Percentiles rank a stretch among this genome's conserved stretches.
These are phyloP conservation scores for Ilex asprella DNA, from an alignment of 257 asterid genomes.

Conservation along the genomic window DNA sequence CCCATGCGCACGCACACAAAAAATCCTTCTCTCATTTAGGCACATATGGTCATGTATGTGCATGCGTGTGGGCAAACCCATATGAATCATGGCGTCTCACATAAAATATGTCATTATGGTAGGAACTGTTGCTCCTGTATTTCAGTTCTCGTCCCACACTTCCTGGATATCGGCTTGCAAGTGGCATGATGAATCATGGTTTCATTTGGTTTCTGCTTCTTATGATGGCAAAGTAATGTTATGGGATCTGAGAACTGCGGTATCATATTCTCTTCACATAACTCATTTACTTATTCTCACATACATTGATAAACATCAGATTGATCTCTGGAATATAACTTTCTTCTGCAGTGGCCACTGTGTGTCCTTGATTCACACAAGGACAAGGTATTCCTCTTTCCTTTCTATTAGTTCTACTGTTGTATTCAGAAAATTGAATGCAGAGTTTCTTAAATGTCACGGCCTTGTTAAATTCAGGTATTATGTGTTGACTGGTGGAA, in stretches of 20 bases:
- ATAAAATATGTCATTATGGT: not conserved
- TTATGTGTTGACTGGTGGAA: conserved; percentile 95
- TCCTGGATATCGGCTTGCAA: conserved; percentile 97
- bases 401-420: not conserved
- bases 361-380: conserved; percentile 66
- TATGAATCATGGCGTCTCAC: too few species aligned
- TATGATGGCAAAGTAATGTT: conserved; percentile 97
- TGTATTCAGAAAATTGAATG: not conserved
- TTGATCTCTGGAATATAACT: conserved; percentile 11
- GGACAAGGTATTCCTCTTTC: conserved; percentile 62
- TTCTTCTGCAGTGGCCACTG: conserved; percentile 79
- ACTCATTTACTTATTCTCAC: not conserved
- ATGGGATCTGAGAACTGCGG: conserved; percentile 98
- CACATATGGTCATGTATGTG: too few species aligned
- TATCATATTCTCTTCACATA: conserved; percentile 14
- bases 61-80: too few species aligned
- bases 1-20: too few species aligned
- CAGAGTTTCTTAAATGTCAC: not conserved
- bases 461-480: conserved; percentile 39
- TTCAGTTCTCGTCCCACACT: conserved; percentile 73
- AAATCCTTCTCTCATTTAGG: conserved; percentile 34
- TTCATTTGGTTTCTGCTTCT: conserved; percentile 83
- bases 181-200: conserved; percentile 87
- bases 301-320: not conserved
- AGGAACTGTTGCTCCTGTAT: conserved; percentile 77